Conservation (phyloP, 352 stramenopile species). For the Saprolegnia diclina region DNA sequence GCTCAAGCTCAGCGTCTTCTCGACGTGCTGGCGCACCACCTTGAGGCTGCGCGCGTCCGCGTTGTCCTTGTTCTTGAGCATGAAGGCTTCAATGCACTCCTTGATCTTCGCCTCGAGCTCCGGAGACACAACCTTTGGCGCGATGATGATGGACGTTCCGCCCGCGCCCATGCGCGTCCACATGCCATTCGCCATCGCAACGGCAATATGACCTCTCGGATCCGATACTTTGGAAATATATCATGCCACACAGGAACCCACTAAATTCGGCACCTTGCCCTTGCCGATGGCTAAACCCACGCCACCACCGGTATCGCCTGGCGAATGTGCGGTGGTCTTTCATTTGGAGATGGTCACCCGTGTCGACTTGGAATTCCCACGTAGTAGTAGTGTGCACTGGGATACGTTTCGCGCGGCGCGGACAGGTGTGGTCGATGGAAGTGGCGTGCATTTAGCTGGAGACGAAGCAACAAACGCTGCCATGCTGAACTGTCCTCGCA, state of each 20-base stretch:
- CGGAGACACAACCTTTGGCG: slow-evolving; percentile 72
- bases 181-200: slow-evolving; percentile 35
- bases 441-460: too few relatives aligned
- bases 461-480: too few relatives aligned
- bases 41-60: slow-evolving; percentile 39
- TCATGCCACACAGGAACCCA: neutral
- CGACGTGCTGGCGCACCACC: slow-evolving; percentile 72
- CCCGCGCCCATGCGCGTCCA: slow-evolving; percentile 74
- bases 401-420: too few relatives aligned
- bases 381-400: too few relatives aligned
- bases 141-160: slow-evolving; percentile 62
- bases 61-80: slow-evolving; percentile 54
- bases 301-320: too few relatives aligned
- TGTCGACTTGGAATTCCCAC: too few relatives aligned
- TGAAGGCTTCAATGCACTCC: slow-evolving; percentile 57
- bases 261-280: neutral
- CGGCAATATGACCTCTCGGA: neutral
- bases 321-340: too few relatives aligned
- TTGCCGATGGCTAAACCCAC: neutral
- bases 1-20: slow-evolving; percentile 82
- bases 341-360: too few relatives aligned
- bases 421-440: too few relatives aligned
- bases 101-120: slow-evolving; percentile 76
- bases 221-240: neutral
- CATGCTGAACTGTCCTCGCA: too few relatives aligned